Evolutionary conservation across 2,329 filamentous ascomycete genomes (phyloP), one percentile per base, ranked within the genome.

Genomic region (Aspergillus flavus): DNA sequence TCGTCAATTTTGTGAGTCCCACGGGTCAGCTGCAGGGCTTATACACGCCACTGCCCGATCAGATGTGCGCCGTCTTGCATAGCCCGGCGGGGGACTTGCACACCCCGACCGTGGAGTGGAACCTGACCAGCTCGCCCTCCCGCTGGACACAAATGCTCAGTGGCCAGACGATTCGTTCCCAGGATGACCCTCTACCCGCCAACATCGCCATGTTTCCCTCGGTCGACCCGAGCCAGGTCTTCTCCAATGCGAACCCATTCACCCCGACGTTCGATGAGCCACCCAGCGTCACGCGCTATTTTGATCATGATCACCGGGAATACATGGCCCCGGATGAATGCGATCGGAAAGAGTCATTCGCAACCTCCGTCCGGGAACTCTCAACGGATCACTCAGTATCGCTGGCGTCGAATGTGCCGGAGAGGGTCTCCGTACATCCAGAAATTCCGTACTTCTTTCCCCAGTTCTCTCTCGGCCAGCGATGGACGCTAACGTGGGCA

Each of bases 151-250:
- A 48, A 23, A 48, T 26, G 45, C 6, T 48, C 23, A 10, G 45
- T 28, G 45, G 23, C 12, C 45, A 48, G 21, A 16, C 23, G 12
- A 12, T 14, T 12, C 45, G 6, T 26, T 14, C 14, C 12, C 45
- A 26, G 94, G 43, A 48, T 26, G 45, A 48, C 11, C 4, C 45
- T 7, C 11, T 16, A 14, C 11, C 21, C 14, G 11, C 11, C 21
- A 28, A 9, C 2, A 26, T 48, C 12, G 45, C 14, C 14, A 2
- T 14, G 23, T 26, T 48, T 16, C 21, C 21, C 11, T 23, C 45
- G 23, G 4, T 26, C 21, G 45, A 48, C 26, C 23, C 11, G 45
- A 26, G 23, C 6, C 45, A 19, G 5, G 14, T 48, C 45, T 48
- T 48, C 45, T 23, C 21, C 23, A 48, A 48, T 48, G 23, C 14